Evolutionary conservation across 441 rosid genomes (phyloP).

Genomic region (Bruguiera hainesii): DNA sequence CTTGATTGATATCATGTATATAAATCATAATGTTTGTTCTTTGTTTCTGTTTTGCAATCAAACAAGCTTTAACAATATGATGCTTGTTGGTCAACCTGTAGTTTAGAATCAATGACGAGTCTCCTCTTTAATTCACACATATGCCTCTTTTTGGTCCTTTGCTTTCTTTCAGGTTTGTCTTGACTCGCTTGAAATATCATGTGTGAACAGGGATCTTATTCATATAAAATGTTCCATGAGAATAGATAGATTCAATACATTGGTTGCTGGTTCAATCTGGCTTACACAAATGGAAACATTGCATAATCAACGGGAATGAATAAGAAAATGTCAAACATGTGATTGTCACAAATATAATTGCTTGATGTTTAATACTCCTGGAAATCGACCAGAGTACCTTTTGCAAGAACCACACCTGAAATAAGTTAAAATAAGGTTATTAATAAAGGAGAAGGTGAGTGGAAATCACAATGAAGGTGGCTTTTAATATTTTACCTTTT

Average conservation of each 20-base stretch:
- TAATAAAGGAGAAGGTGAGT: background rate
- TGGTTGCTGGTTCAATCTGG: background rate
- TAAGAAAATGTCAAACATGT: background rate
- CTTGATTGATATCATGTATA: too few species aligned
- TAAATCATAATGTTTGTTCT: background rate
- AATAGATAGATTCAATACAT: background rate
- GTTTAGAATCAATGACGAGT: background rate
- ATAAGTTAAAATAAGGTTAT: too few species aligned
- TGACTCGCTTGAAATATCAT: too few species aligned
- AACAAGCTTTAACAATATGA: background rate
- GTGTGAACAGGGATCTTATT: background rate
- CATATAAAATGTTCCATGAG: background rate
- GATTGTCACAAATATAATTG: background rate
- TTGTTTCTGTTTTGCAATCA: too few species aligned
- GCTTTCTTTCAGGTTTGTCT: background rate
- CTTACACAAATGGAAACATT: background rate
- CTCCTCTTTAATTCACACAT: background rate
- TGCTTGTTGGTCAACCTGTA: background rate
- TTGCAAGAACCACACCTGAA: too few species aligned
- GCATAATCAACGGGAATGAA: background rate
- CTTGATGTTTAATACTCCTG: background rate
- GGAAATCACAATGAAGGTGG: background rate
- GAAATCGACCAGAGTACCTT: background rate
- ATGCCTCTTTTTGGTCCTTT: background rate
- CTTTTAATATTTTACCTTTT: background rate